These are phyloP conservation scores for Termitomyces sp. DNA, from an alignment of 768 basidiomycete genomes.

Conservation along the genomic window DNA sequence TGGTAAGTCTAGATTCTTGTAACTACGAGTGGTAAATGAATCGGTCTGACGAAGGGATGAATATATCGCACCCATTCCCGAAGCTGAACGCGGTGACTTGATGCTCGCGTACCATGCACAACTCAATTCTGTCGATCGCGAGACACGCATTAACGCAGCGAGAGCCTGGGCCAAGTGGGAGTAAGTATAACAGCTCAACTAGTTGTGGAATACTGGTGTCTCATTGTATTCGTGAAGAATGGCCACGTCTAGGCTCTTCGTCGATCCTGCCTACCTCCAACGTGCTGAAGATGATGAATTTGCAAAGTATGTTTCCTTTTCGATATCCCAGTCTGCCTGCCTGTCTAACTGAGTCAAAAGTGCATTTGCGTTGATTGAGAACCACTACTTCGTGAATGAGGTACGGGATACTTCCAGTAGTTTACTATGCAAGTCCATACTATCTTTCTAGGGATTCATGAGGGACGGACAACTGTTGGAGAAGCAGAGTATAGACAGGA, in stretches of 20 bases:
- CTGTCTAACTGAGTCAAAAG: conserved; percentile 30
- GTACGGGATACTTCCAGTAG: conserved; percentile 34
- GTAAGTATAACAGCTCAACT: conserved; percentile 39
- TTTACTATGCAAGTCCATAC: background rate
- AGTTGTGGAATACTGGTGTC: background rate
- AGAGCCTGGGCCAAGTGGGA: conserved; percentile 92
- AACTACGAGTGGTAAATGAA: background rate
- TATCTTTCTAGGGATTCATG: conserved; percentile 67
- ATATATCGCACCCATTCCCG: conserved; percentile 78
- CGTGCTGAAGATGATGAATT: conserved; percentile 71
- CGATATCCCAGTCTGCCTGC: background rate
- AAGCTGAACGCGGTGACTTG: conserved; percentile 75
- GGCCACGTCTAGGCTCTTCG: conserved; percentile 71
- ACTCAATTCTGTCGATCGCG: conserved; percentile 69
- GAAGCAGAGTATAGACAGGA: conserved; percentile 81
- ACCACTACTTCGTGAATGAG: conserved; percentile 86
- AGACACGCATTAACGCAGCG: conserved; percentile 63
- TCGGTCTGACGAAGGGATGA: conserved; percentile 61
- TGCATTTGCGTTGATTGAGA: conserved; percentile 86
- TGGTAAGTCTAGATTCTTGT: conserved; percentile 44
- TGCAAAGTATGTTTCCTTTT: conserved; percentile 53
- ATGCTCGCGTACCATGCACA: conserved; percentile 81
- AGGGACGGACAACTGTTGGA: conserved; percentile 86
- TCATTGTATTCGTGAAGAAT: conserved; percentile 46
- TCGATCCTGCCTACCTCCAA: conserved; percentile 66